A percentile compares a stretch with the other conserved stretches of the same genome.
These are phyloP conservation scores for Manihot esculenta DNA, from an alignment of 441 rosid species.

Conservation along the genomic window DNA sequence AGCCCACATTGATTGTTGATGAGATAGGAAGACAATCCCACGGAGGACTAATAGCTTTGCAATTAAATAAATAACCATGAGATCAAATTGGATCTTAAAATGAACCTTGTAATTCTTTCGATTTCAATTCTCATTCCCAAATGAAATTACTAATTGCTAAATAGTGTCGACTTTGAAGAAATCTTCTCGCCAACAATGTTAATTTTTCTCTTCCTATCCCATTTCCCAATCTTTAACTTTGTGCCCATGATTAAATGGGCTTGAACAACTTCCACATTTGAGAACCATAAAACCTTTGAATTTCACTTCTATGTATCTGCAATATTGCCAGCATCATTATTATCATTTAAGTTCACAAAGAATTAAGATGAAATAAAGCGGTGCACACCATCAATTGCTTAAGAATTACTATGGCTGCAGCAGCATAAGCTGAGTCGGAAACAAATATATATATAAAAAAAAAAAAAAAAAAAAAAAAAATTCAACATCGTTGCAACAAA, in stretches of 20 bases:
- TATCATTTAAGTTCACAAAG: background rate
- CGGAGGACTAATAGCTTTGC: background rate
- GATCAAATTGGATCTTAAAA: background rate
- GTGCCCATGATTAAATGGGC: background rate
- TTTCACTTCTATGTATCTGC: background rate
- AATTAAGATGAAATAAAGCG: background rate
- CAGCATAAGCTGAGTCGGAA: too few relatives aligned
- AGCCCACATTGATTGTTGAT: background rate
- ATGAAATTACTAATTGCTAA: too few relatives aligned
- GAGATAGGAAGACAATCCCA: background rate
- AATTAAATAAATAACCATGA: background rate
- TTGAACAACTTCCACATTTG: background rate
- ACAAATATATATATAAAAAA: too few relatives aligned
- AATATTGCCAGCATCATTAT: background rate
- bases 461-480: too few relatives aligned
- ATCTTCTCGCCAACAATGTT: background rate
- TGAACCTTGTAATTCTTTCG: background rate
- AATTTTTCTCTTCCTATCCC: background rate
- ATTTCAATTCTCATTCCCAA: background rate
- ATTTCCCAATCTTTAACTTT: background rate
- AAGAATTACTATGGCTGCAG: background rate
- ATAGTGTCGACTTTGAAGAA: background rate
- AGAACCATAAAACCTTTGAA: background rate
- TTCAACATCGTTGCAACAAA: background rate
- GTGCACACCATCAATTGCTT: background rate